phyloP scores from a whole-genome alignment of 495 filamentous ascomycete genomes.

The Thermochaetoides thermophila region DNA sequence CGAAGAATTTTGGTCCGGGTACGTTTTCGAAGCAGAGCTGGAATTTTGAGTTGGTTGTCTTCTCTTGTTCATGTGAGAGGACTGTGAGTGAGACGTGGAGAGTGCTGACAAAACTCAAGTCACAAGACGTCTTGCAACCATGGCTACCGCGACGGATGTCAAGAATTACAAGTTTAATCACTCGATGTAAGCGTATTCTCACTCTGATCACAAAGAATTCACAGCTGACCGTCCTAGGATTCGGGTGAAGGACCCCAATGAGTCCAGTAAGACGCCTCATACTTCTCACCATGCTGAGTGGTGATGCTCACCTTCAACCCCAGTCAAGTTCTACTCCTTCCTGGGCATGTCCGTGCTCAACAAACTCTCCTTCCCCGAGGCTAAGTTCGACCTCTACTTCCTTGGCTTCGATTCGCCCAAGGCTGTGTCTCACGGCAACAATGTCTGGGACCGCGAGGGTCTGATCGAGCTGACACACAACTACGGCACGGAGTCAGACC shows the following conservation, averaged over 20 bases:
- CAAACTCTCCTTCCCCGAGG: constrained; percentile 53
- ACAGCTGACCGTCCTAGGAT: constrained; percentile 40
- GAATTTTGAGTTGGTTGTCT: neutral
- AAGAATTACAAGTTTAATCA: constrained; percentile 81
- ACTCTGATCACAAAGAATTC: too few species aligned
- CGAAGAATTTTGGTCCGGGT: constrained; percentile 1
- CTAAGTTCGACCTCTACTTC: constrained; percentile 85
- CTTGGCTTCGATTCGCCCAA: constrained; percentile 55
- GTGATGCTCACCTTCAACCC: neutral
- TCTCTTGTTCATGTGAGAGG: too few species aligned
- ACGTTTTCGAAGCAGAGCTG: neutral
- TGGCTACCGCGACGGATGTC: constrained; percentile 56
- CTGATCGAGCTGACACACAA: constrained; percentile 93
- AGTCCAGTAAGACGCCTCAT: constrained; percentile 38
- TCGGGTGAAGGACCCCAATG: constrained; percentile 85
- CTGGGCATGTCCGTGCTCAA: constrained; percentile 78
- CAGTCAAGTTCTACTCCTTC: constrained; percentile 86
- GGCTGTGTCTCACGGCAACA: constrained; percentile 43
- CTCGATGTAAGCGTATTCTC: constrained; percentile 43
- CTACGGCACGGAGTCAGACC: constrained; percentile 83
- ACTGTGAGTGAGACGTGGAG: neutral
- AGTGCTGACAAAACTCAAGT: too few species aligned
- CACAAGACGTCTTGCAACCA: constrained; percentile 40
- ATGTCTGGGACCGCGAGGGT: constrained; percentile 72
- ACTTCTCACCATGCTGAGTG: neutral